A percentile compares a stretch with the other conserved stretches of the same genome.
Evolutionary conservation across 2,329 filamentous ascomycete species (phyloP).

Genomic region (Fusarium solani-melongenae): DNA sequence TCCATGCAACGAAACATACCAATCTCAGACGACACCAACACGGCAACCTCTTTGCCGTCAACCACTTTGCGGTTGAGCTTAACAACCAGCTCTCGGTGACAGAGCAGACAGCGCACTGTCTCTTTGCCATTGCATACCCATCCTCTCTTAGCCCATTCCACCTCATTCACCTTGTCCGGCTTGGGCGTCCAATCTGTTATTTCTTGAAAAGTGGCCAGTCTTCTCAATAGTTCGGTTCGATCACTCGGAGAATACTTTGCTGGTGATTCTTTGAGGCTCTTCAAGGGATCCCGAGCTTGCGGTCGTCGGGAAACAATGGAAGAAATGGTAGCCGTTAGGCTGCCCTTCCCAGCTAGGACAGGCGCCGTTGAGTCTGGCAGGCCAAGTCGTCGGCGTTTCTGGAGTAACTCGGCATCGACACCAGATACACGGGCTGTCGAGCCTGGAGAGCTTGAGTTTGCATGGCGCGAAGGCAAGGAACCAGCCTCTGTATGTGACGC

Average conservation of each 20-base stretch:
- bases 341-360: slow-evolving; percentile 37
- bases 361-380: slow-evolving; percentile 54
- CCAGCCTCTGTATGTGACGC: slow-evolving; percentile 2
- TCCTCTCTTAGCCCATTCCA: slow-evolving; percentile 93
- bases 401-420: slow-evolving; percentile 55
- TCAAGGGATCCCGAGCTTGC: slow-evolving; percentile 35
- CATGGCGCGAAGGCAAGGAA: slow-evolving; percentile 20
- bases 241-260: slow-evolving; percentile 88
- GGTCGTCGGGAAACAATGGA: slow-evolving; percentile 39
- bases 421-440: slow-evolving; percentile 25
- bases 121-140: slow-evolving; percentile 89
- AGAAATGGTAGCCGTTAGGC: slow-evolving; percentile 38
- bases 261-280: slow-evolving; percentile 40
- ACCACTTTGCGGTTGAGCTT: slow-evolving; percentile 74
- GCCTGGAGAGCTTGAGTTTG: slow-evolving; percentile 20
- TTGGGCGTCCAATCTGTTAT: slow-evolving; percentile 96
- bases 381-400: slow-evolving; percentile 65
- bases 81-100: slow-evolving; percentile 85
- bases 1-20: slow-evolving; percentile 41
- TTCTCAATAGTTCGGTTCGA: slow-evolving; percentile 81
- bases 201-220: slow-evolving; percentile 89
- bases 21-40: slow-evolving; percentile 70
- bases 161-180: slow-evolving; percentile 84
- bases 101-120: slow-evolving; percentile 86
- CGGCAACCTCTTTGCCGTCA: slow-evolving; percentile 65